phyloP scores from a whole-genome alignment of 768 basidiomycete genomes.

The Pleurotus ostreatus region DNA sequence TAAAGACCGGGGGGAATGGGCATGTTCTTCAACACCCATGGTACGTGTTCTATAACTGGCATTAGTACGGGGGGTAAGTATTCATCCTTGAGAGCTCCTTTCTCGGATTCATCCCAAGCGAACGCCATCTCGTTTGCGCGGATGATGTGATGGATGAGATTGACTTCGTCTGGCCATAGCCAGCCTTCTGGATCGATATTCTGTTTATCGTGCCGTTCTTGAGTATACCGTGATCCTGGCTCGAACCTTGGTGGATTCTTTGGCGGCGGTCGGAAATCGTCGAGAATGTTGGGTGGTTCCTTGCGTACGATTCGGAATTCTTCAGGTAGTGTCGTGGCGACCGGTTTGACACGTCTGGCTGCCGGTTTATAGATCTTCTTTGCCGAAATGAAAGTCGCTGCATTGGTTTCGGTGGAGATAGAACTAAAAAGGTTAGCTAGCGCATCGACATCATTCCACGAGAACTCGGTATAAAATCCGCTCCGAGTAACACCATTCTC shows the following conservation, averaged over 20 bases:
- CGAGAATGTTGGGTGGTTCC: constrained; percentile 29
- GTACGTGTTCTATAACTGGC: constrained; percentile 27
- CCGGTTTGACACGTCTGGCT: constrained; percentile 24
- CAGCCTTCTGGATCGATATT: constrained; percentile 24
- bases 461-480: too few relatives aligned
- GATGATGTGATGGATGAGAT: too few relatives aligned
- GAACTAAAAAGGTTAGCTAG: not conserved
- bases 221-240: constrained; percentile 19
- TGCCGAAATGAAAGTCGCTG: not conserved
- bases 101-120: too few relatives aligned
- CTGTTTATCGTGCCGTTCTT: constrained; percentile 18
- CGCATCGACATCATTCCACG: too few relatives aligned
- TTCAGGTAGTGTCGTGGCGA: constrained; percentile 25
- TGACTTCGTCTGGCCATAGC: constrained; percentile 29
- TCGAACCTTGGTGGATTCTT: constrained; percentile 26
- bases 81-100: not conserved
- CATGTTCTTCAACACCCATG: constrained; percentile 29
- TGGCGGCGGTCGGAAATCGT: constrained; percentile 19
- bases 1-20: constrained; percentile 28
- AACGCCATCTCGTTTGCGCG: too few relatives aligned
- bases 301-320: constrained; percentile 22
- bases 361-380: constrained; percentile 27
- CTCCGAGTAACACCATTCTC: too few relatives aligned
- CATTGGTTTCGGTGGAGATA: not conserved
- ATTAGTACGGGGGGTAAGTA: constrained; percentile 25